These are phyloP conservation scores for Claviceps citrina DNA, from an alignment of 2,329 filamentous ascomycete genomes.

Conservation along the genomic window DNA sequence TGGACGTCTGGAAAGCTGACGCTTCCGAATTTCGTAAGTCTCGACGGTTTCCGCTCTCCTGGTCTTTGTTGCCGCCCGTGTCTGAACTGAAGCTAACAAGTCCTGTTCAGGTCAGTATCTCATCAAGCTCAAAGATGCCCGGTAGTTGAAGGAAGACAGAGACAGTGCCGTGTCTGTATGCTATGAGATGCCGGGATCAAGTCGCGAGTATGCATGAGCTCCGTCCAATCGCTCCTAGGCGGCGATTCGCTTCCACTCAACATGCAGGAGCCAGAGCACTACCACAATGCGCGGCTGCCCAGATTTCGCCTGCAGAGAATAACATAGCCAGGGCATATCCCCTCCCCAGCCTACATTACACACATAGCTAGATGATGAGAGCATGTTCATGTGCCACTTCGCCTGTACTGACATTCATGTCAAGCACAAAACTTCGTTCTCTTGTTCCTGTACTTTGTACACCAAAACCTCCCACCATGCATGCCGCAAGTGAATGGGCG, in stretches of 20 bases:
- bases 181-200: constrained; percentile 2
- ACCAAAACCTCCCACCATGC: constrained; percentile 28
- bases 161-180: constrained; percentile 23
- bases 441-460: constrained; percentile 15
- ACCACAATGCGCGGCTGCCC: too few relatives aligned
- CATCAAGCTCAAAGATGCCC: constrained; percentile 16
- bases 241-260: too few relatives aligned
- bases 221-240: too few relatives aligned
- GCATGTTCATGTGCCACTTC: too few relatives aligned
- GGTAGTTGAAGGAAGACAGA: constrained; percentile 19
- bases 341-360: too few relatives aligned
- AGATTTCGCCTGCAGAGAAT: too few relatives aligned
- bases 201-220: too few relatives aligned
- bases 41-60: constrained; percentile 1
- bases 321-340: too few relatives aligned
- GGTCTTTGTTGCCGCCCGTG: not conserved
- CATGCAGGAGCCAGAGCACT: too few relatives aligned
- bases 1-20: constrained; percentile 21
- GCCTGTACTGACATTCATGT: constrained; percentile 14
- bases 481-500: constrained; percentile 15
- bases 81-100: constrained; percentile 9
- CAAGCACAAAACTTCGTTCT: constrained; percentile 23
- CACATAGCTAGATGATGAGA: too few relatives aligned
- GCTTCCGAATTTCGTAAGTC: constrained; percentile 25
- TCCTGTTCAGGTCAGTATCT: constrained; percentile 21